A percentile compares a stretch with the other conserved stretches of the same genome.
Conservation (phyloP, 2,329 filamentous ascomycete species). For the Alternaria panax region DNA sequence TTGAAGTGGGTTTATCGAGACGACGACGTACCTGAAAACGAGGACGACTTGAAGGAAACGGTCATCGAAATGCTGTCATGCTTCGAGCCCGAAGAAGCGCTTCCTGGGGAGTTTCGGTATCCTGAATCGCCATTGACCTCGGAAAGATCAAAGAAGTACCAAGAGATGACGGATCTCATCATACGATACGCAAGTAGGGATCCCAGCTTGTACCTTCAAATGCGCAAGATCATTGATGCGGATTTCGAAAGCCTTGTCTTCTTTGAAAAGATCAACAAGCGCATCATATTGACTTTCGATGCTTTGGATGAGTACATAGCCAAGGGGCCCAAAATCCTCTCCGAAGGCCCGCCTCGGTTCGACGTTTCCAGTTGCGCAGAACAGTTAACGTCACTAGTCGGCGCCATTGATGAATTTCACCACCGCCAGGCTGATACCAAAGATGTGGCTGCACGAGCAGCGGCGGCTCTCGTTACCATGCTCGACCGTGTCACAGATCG, state of each 20-base stretch:
- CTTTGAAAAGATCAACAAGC: slow-evolving; percentile 46
- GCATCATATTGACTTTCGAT: slow-evolving; percentile 37
- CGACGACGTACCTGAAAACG: slow-evolving; percentile 32
- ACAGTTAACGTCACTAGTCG: slow-evolving; percentile 37
- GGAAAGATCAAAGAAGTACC: slow-evolving; percentile 42
- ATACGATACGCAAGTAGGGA: slow-evolving; percentile 38
- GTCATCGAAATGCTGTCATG: slow-evolving; percentile 47
- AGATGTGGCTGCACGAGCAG: slow-evolving; percentile 35
- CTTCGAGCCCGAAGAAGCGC: slow-evolving; percentile 45
- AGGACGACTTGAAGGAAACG: slow-evolving; percentile 42
- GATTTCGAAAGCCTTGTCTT: slow-evolving; percentile 45
- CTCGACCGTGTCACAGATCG: slow-evolving; percentile 43
- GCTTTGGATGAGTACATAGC: slow-evolving; percentile 42
- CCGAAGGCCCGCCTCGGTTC: slow-evolving; percentile 29
- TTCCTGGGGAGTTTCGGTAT: slow-evolving; percentile 45
- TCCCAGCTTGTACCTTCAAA: slow-evolving; percentile 34
- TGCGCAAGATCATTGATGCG: slow-evolving; percentile 40
- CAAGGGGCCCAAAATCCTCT: slow-evolving; percentile 34
- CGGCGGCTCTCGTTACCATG: slow-evolving; percentile 41
- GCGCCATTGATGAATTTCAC: slow-evolving; percentile 39
- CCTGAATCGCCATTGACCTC: slow-evolving; percentile 36
- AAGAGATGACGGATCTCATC: slow-evolving; percentile 40
- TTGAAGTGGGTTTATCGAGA: slow-evolving; percentile 45
- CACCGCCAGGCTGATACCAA: slow-evolving; percentile 33
- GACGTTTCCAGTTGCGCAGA: slow-evolving; percentile 43